Evolutionary conservation across 345 rosid species (phyloP), one percentile per base, ranked within the genome.

Genomic region (Pistacia atlantica): DNA sequence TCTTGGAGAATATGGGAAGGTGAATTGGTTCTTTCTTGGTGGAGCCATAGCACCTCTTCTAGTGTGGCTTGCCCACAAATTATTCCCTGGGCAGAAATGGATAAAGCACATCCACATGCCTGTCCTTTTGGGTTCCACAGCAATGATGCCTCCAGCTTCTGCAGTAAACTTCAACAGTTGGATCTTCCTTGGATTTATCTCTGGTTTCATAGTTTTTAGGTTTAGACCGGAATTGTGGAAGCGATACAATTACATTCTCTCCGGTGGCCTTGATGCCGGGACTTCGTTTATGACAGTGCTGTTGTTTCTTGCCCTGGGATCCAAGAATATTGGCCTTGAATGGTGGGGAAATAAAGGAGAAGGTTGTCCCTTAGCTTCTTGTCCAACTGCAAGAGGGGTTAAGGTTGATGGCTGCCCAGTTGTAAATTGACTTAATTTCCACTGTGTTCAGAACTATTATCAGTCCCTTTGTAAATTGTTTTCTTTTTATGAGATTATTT

Each of bases 341-440:
- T 94, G 97, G 97, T 92, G 97, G 97, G 98, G 96, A 51, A 88
- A 82, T 72, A 76, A 74, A 8, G 77, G 80, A 3, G 95, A 92
- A 52, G 84, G 82, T 3, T 92, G 98, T 58, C 89, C 85, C 8
- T 67, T 92, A 61, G 92, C 97, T 20, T 20, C 83, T 72, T 94
- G 98, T 78, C 92, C 97, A 0, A 91, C 96, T 2, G 93, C 96
- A 5, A 82, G 82, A 79, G 97, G 92, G 2, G 77, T 91, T 4
- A 16, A 49, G 0, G 55, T 74, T 49, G 82, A 83, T 45, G 96
- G 93, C 18, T 94, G 97, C 78, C 97, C 94, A 3, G 85, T 87
- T 49, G 65, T 52, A 56, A 42, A 42, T 42, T 54, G 28, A 25
- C 11, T 63, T 62, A 4, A 55, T 54, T 45, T 42, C 28, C 12